Conservation (phyloP, 768 basidiomycete species). For the Macrocybe gigantea region DNA sequence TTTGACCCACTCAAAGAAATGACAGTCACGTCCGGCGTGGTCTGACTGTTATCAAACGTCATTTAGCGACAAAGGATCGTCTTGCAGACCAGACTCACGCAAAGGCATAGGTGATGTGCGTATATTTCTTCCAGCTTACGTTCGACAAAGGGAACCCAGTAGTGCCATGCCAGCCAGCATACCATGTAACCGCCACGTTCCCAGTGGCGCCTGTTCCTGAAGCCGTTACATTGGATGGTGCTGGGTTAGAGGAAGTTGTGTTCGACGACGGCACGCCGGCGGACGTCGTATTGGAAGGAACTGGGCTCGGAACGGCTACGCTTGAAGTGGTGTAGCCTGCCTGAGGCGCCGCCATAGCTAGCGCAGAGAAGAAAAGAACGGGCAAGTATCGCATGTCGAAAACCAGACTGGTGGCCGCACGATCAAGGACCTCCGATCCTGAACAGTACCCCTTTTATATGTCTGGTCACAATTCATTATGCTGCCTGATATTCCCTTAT, state of each 20-base stretch:
- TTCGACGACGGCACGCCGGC: too few species aligned
- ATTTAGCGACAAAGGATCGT: background rate
- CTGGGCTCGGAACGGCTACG: too few species aligned
- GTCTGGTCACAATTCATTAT: too few species aligned
- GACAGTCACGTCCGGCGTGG: slow-evolving; percentile 27
- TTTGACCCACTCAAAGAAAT: slow-evolving; percentile 40
- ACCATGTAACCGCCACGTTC: slow-evolving; percentile 53
- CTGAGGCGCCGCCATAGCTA: too few species aligned
- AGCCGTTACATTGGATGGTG: background rate
- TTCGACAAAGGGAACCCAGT: slow-evolving; percentile 42
- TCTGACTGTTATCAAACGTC: slow-evolving; percentile 19
- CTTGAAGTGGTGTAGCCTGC: too few species aligned
- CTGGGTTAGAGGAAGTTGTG: background rate
- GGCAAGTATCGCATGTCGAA: too few species aligned
- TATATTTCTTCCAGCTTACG: slow-evolving; percentile 66
- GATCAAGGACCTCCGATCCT: too few species aligned
- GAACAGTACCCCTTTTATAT: too few species aligned
- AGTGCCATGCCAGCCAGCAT: slow-evolving; percentile 58
- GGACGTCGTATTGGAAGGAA: too few species aligned
- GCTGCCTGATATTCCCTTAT: too few species aligned
- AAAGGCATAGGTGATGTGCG: slow-evolving; percentile 63
- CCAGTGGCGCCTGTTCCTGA: background rate
- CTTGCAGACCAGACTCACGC: slow-evolving; percentile 40
- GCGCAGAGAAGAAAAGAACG: too few species aligned
- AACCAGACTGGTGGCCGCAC: too few species aligned